Conservation (phyloP, 1,284 basidiomycete species). For the Rhizoctonia solani region DNA sequence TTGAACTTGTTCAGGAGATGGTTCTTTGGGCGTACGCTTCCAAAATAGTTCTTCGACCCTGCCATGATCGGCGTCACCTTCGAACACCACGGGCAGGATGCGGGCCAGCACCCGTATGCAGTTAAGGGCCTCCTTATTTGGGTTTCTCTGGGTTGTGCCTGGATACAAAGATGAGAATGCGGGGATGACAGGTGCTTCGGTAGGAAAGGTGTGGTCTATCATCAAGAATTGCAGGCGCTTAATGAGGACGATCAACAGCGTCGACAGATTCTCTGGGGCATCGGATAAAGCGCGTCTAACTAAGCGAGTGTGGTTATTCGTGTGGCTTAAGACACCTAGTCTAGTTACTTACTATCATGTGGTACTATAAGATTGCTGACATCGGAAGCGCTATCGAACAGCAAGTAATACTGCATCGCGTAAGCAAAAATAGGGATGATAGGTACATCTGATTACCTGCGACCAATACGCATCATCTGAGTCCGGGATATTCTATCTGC, state of each 20-base stretch:
- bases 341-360: conserved; percentile 69
- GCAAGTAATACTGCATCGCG: conserved; percentile 65
- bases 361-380: conserved; percentile 85
- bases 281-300: conserved; percentile 80
- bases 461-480: conserved; percentile 79
- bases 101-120: conserved; percentile 84
- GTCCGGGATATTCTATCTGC: conserved; percentile 66
- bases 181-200: conserved; percentile 50
- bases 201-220: conserved; percentile 81
- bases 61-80: conserved; percentile 74
- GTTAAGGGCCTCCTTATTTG: conserved; percentile 84
- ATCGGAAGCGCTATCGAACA: conserved; percentile 87
- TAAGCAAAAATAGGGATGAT: background rate
- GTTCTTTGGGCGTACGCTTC: conserved; percentile 57
- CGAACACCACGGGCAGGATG: conserved; percentile 85
- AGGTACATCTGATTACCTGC: conserved; percentile 55
- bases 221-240: conserved; percentile 78
- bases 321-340: conserved; percentile 14
- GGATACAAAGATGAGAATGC: conserved; percentile 64
- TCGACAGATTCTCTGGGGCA: conserved; percentile 82
- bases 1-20: conserved; percentile 37
- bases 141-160: conserved; percentile 57
- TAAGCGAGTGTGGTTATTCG: conserved; percentile 43
- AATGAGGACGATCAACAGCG: conserved; percentile 75
- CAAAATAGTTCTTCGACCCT: conserved; percentile 70